Evolutionary conservation across 257 asterid species (phyloP), one percentile per base, ranked within the genome.

Genomic region (Solanum dulcamara): DNA sequence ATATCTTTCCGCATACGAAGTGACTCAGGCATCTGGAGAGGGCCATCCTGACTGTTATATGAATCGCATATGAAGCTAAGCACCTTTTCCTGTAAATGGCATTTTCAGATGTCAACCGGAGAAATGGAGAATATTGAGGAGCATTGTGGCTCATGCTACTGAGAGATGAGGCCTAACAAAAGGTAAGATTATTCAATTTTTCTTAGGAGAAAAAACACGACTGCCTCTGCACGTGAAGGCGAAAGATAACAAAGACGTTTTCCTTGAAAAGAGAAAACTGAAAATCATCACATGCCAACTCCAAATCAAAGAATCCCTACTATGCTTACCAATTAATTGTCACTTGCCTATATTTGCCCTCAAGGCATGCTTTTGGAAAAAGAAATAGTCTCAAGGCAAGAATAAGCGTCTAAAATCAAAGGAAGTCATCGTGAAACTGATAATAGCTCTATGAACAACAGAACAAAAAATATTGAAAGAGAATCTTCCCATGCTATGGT

Each of bases 1-100:
- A 89, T 62, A 81, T 93, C 95, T 93, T 92, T 96, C 50, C 85
- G 90, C 97, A 97, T 94, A 85, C 82, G n/a, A 85, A 97, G 98
- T 42, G 90, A 89, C 46, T 85, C 89, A 15, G 99, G 99, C 83
- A 97, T 89, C 89, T 85, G 38, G 18, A 91, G 84, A n/a, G 86
- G 85, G 86, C 95, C 91, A 14, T 88, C 83, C 85, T 88, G 89
- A 85, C 89, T 89, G 64, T 89, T 90, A 86, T 91, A 94, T 50
- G 96, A 92, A 75, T 94, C 92, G 14, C 91, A 88, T 57, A 97
- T 93, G 92, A 93, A 97, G 85, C 86, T 81, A 13, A 94, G 85
- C 85, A 97, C 98, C 74, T 83, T 85, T 88, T 93, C 99, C 99
- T 96, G 92, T 81, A 83, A 86, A 84, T 86, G 20, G 6, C 84